These are phyloP conservation scores for Solanum hybrid DNA, from an alignment of 305 asterid genomes.

Conservation along the genomic window DNA sequence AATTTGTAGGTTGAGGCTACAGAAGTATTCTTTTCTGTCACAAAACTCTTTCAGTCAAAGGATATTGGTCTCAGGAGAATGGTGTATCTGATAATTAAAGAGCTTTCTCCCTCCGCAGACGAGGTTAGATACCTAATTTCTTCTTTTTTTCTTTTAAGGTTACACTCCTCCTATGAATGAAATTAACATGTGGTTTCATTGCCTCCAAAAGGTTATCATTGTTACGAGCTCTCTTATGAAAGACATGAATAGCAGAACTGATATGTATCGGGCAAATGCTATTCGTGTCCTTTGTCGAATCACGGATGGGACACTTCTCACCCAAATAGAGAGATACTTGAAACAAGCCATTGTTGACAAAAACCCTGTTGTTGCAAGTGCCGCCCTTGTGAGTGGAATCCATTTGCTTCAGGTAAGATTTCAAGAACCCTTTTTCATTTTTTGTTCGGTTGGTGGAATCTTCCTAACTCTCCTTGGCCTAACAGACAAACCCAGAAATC, in stretches of 20 bases:
- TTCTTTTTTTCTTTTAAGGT: constrained; percentile 1
- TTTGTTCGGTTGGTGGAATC: constrained; percentile 6
- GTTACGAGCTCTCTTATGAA: constrained; percentile 97
- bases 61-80: constrained; percentile 90
- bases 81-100: constrained; percentile 91
- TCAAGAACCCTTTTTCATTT: background rate
- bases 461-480: background rate
- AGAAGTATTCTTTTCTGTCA: constrained; percentile 86
- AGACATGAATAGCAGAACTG: constrained; percentile 96
- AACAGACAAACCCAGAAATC: constrained; percentile 86
- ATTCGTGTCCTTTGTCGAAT: constrained; percentile 89
- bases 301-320: constrained; percentile 82
- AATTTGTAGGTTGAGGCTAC: constrained; percentile 69
- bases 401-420: constrained; percentile 75
- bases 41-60: constrained; percentile 85
- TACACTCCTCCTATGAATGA: constrained; percentile 6
- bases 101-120: constrained; percentile 82
- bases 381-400: constrained; percentile 92
- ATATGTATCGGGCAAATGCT: constrained; percentile 93
- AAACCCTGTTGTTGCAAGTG: constrained; percentile 95
- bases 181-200: constrained; percentile 18
- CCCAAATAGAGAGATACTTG: constrained; percentile 89
- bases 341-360: constrained; percentile 97
- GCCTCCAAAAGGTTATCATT: constrained; percentile 63
- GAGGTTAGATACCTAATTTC: constrained; percentile 42